Conservation (phyloP, 345 rosid genomes). For the Melaleuca alternifolia region DNA sequence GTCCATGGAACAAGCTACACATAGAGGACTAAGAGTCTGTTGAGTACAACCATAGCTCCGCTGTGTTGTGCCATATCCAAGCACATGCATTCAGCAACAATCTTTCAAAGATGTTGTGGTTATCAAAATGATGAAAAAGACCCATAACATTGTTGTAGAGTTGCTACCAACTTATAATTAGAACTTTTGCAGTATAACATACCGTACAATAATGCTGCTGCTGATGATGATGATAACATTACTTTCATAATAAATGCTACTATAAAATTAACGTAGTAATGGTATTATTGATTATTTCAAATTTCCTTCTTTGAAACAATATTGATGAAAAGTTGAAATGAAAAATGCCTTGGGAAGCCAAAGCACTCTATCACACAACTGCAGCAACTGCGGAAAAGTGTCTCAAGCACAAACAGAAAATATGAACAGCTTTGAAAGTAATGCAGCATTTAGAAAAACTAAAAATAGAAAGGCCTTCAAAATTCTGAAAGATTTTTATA, state of each 20-base stretch:
- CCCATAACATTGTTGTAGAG: neutral
- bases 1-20: neutral
- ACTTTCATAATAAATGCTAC: neutral
- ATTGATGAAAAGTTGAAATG: neutral
- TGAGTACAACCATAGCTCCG: neutral
- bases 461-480: neutral
- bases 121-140: neutral
- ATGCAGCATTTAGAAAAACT: neutral
- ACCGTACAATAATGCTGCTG: neutral
- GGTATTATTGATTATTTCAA: neutral
- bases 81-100: neutral
- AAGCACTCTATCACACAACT: neutral
- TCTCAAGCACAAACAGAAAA: neutral
- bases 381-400: neutral
- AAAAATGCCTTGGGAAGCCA: neutral
- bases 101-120: neutral
- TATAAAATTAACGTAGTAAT: neutral
- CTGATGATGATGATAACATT: neutral
- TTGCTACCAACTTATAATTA: neutral
- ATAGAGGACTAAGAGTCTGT: neutral
- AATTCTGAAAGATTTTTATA: neutral
- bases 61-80: neutral
- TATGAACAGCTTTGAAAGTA: neutral
- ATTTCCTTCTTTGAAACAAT: neutral
- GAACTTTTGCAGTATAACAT: neutral